A percentile compares a stretch with the other conserved stretches of the same genome.
These are phyloP conservation scores for Knoxia roxburghii DNA, from an alignment of 257 asterid species.

Conservation along the genomic window DNA sequence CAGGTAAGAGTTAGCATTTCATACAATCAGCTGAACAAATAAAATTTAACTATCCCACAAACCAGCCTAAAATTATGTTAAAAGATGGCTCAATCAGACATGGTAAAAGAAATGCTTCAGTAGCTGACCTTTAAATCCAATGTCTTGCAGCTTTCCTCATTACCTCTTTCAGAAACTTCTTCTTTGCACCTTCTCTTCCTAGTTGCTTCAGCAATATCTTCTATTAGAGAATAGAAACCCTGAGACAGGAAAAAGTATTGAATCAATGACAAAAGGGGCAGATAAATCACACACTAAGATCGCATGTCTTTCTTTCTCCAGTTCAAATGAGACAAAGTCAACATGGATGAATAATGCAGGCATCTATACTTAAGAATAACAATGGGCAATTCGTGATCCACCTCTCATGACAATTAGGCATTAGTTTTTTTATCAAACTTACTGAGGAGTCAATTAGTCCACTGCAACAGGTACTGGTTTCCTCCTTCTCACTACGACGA, in stretches of 20 bases:
- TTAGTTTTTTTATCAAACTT: slow-evolving; percentile 18
- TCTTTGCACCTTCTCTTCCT: slow-evolving; percentile 30
- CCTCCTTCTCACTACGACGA: slow-evolving; percentile 42
- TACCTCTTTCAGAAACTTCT: slow-evolving; percentile 36
- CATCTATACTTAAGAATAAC: not conserved
- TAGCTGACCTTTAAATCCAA: slow-evolving; percentile 40
- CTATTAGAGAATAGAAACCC: slow-evolving; percentile 69
- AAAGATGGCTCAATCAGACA: not conserved
- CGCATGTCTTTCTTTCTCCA: not conserved
- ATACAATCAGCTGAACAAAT: not conserved
- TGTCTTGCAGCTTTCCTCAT: slow-evolving; percentile 31
- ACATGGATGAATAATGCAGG: not conserved
- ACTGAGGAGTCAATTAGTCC: slow-evolving; percentile 55
- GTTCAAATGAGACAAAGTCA: not conserved
- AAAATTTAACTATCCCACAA: not conserved
- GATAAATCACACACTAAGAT: not conserved
- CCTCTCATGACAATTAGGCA: not conserved
- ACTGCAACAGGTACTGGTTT: slow-evolving; percentile 27
- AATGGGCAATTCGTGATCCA: not conserved
- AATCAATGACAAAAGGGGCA: slow-evolving; percentile 16
- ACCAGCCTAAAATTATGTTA: not conserved
- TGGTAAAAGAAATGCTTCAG: slow-evolving; percentile 2
- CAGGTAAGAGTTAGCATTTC: not conserved
- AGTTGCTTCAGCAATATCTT: slow-evolving; percentile 41
- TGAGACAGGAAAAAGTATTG: slow-evolving; percentile 29